These are phyloP conservation scores for Sclerotiophoma versabilis DNA, from an alignment of 2,329 filamentous ascomycete species.

Conservation along the genomic window DNA sequence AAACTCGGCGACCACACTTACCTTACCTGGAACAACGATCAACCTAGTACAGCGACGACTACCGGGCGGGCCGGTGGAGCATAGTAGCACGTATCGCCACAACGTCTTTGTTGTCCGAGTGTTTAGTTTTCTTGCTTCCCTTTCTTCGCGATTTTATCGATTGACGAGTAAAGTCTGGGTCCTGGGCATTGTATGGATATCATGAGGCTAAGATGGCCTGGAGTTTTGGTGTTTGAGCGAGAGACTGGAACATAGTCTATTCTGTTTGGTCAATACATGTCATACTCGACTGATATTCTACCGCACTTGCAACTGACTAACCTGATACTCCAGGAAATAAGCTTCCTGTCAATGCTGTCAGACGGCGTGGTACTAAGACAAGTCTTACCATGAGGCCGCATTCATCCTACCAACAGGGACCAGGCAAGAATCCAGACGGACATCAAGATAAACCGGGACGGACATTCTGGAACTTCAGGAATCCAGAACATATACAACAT, in stretches of 20 bases:
- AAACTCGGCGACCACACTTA: constrained; percentile 99
- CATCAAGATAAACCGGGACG: constrained; percentile 31
- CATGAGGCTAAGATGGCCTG: constrained; percentile 31
- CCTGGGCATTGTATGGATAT: constrained; percentile 38
- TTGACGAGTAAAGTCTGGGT: constrained; percentile 27
- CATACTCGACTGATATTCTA: constrained; percentile 23
- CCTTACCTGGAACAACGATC: constrained; percentile 88
- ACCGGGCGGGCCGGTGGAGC: constrained; percentile 53
- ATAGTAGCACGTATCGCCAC: constrained; percentile 29
- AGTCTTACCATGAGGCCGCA: constrained; percentile 30
- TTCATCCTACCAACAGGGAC: constrained; percentile 28
- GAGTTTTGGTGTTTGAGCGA: constrained; percentile 40
- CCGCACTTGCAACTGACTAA: constrained; percentile 3
- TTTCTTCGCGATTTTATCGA: constrained; percentile 11
- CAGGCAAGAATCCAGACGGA: constrained; percentile 27
- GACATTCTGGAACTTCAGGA: constrained; percentile 40
- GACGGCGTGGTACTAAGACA: constrained; percentile 31
- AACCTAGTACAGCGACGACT: constrained; percentile 63
- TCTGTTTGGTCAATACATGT: constrained; percentile 24
- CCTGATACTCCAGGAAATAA: constrained; percentile 5
- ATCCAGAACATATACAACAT: constrained; percentile 39
- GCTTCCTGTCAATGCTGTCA: constrained; percentile 20
- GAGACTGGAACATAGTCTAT: constrained; percentile 34
- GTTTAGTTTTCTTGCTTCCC: constrained; percentile 26
- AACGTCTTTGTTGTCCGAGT: constrained; percentile 22